phyloP scores from a whole-genome alignment of 192 early-diverging fungal species.

The Coemansia sp. region DNA sequence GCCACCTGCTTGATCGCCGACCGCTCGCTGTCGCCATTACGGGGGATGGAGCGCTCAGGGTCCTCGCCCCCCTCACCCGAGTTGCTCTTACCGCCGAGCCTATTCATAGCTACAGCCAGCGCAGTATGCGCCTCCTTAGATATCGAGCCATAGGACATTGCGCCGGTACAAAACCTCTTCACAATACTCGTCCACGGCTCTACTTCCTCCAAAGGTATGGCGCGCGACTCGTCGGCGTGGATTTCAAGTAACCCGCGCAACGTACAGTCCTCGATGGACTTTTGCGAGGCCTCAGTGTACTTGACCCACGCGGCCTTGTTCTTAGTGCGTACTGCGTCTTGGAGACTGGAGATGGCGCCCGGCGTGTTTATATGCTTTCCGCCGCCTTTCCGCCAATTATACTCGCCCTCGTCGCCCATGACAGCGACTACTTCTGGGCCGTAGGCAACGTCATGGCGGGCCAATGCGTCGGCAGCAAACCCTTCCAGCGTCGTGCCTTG shows the following conservation, averaged over 20 bases:
- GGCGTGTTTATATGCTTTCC: conserved; percentile 93
- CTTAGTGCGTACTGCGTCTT: conserved; percentile 93
- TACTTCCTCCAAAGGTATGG: conserved; percentile 89
- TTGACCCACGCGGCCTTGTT: conserved; percentile 85
- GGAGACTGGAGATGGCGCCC: conserved; percentile 80
- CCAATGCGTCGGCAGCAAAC: conserved; percentile 85
- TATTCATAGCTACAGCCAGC: conserved; percentile 94
- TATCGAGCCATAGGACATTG: conserved; percentile 98
- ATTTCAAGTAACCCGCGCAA: conserved; percentile 94
- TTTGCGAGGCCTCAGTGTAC: conserved; percentile 78
- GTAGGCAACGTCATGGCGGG: conserved; percentile 84
- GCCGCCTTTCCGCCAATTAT: conserved; percentile 95
- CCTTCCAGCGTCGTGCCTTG: conserved; percentile 80
- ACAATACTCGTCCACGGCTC: conserved; percentile 98
- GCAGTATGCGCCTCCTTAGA: conserved; percentile 92
- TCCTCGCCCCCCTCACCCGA: conserved; percentile 99
- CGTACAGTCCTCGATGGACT: conserved; percentile 88
- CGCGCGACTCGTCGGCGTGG: conserved; percentile 40
- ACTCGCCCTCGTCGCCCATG: conserved; percentile 94
- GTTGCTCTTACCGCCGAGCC: conserved; percentile 95
- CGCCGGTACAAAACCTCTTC: conserved; percentile 95
- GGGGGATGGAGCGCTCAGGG: conserved; percentile 72
- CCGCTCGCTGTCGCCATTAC: conserved; percentile 80
- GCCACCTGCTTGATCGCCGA: conserved; percentile 99
- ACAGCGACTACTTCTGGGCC: conserved; percentile 59